Conservation (phyloP, 225 moss, liverwort and hornwort genomes). For the Antitrichia curtipendula region DNA sequence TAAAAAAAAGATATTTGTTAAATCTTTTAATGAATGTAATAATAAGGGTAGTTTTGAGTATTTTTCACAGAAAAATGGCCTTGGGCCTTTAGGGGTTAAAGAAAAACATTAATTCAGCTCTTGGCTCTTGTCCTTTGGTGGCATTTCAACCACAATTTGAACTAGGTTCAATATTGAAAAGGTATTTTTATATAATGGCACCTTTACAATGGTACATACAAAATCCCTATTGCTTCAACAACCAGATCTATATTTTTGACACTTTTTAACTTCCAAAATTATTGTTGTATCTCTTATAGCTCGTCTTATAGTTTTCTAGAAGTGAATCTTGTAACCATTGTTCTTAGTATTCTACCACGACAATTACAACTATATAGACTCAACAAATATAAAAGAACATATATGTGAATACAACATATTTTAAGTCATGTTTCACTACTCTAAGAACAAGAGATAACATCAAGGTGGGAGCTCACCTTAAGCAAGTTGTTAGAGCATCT, state of each 20-base stretch:
- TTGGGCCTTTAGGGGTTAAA: too few species aligned
- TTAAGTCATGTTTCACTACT: not conserved
- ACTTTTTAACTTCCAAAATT: not conserved
- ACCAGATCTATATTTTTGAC: not conserved
- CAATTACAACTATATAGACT: fast-evolving
- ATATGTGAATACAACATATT: not conserved
- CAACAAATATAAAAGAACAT: not conserved
- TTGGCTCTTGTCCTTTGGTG: fast-evolving
- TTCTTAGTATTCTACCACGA: fast-evolving
- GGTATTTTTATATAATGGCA: not conserved
- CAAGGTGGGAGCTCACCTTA: not conserved
- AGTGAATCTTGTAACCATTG: not conserved
- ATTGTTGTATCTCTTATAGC: fast-evolving
- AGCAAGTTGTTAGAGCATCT: not conserved
- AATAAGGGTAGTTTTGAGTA: too few species aligned
- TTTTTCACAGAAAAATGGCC: too few species aligned
- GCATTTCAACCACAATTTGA: not conserved
- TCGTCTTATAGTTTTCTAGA: too few species aligned
- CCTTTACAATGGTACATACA: not conserved
- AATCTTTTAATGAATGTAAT: too few species aligned
- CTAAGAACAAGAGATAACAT: not conserved
- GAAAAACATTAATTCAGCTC: not conserved
- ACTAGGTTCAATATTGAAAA: not conserved
- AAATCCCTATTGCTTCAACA: not conserved
- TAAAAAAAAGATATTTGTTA: too few species aligned